These are phyloP conservation scores for Euclidium syriacum DNA, from an alignment of 345 rosid genomes.

Conservation along the genomic window DNA sequence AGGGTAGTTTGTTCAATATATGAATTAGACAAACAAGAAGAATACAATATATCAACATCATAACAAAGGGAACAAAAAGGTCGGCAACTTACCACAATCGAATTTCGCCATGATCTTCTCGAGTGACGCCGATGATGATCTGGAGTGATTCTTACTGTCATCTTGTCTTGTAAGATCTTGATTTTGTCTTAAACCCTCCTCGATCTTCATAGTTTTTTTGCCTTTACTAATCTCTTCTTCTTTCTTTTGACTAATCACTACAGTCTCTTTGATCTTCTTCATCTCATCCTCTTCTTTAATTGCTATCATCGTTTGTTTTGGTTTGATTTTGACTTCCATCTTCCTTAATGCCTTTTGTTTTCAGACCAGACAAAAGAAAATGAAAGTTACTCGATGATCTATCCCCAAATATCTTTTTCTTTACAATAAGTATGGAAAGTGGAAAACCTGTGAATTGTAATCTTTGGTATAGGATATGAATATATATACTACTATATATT, in stretches of 20 bases:
- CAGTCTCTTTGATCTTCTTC: slow-evolving; percentile 9
- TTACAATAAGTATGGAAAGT: slow-evolving; percentile 5
- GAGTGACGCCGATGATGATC: not conserved
- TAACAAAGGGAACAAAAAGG: not conserved
- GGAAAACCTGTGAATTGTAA: slow-evolving; percentile 16
- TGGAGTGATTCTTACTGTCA: slow-evolving; percentile 1
- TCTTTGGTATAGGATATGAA: slow-evolving; percentile 5
- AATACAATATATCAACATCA: not conserved
- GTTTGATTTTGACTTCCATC: slow-evolving; percentile 24
- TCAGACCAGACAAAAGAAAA: slow-evolving; percentile 25
- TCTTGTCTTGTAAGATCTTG: slow-evolving; percentile 5
- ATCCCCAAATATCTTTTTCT: not conserved
- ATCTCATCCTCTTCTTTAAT: slow-evolving; percentile 13
- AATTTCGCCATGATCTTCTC: not conserved
- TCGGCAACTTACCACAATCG: slow-evolving; percentile 14
- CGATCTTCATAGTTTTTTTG: slow-evolving; percentile 8
- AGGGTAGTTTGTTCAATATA: not conserved
- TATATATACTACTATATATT: not conserved
- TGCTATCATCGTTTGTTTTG: slow-evolving; percentile 7
- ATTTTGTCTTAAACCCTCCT: not conserved
- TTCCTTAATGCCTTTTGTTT: not conserved
- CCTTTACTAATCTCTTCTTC: not conserved
- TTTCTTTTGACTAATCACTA: not conserved
- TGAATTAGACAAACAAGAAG: not conserved
- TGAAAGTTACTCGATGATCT: slow-evolving; percentile 11